A percentile compares a stretch with the other conserved stretches of the same genome.
These are phyloP conservation scores for Crithidia expoeki DNA, from an alignment of 208 protist species.

Conservation along the genomic window DNA sequence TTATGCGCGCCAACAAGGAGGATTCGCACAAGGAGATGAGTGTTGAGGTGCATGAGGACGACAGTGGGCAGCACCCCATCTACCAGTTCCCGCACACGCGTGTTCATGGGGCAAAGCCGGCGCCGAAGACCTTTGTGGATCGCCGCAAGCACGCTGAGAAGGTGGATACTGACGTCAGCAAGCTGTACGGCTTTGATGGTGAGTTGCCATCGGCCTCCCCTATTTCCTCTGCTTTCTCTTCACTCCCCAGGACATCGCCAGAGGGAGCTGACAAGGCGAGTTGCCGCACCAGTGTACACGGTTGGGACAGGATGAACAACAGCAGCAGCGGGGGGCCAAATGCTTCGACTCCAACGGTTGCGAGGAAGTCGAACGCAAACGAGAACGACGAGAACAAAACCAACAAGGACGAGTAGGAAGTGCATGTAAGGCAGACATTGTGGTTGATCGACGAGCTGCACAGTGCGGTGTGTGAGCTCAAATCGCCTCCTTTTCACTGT, in stretches of 20 bases:
- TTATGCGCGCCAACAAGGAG: conserved; percentile 69
- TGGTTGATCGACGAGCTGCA: too few species aligned
- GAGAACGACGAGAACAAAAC: background rate
- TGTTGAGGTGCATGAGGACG: conserved; percentile 74
- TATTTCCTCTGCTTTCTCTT: conserved; percentile 13
- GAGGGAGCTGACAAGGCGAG: conserved; percentile 11
- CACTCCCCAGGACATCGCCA: conserved; percentile 3
- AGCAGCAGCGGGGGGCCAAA: background rate
- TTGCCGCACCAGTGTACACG: conserved; percentile 6
- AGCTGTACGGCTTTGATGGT: conserved; percentile 31
- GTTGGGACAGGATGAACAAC: conserved; percentile 15
- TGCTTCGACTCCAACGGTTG: too few species aligned
- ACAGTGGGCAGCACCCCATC: conserved; percentile 46
- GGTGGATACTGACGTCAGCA: conserved; percentile 46
- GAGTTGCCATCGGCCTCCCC: background rate
- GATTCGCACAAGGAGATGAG: conserved; percentile 37
- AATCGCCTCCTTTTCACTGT: too few species aligned
- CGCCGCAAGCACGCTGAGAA: conserved; percentile 39
- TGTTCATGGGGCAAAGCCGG: conserved; percentile 57
- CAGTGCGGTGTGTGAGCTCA: too few species aligned
- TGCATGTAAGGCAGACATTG: too few species aligned
- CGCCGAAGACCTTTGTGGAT: conserved; percentile 26
- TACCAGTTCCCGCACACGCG: conserved; percentile 77
- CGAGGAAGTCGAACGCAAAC: background rate
- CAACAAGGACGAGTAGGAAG: background rate